Conservation (phyloP, 257 asterid species). For the Petunia secreta region DNA sequence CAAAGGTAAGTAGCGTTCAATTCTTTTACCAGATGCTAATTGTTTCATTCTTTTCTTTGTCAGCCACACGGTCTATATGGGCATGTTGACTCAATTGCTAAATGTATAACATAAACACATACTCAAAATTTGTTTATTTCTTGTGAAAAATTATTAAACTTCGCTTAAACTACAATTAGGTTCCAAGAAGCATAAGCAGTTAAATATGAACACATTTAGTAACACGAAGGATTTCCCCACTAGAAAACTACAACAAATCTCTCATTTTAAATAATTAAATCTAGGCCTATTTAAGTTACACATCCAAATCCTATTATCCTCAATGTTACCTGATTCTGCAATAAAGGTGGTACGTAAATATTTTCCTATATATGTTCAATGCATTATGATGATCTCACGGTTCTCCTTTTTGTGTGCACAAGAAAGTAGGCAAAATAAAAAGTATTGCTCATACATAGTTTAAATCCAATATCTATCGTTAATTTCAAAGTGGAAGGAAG, state of each 20-base stretch:
- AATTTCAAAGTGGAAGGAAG: no score
- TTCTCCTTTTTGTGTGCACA: neutral
- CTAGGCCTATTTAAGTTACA: neutral
- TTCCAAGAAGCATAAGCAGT: neutral
- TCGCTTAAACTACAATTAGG: neutral
- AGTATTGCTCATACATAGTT: neutral
- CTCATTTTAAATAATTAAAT: neutral
- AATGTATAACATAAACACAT: no score
- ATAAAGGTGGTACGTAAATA: neutral
- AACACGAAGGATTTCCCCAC: neutral
- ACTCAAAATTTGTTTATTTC: no score
- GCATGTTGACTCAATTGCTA: no score
- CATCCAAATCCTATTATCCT: neutral
- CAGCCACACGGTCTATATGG: no score
- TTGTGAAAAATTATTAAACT: neutral
- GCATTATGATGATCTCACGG: no score
- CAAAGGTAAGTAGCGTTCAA: no score
- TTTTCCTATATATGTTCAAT: neutral
- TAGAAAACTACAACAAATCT: neutral
- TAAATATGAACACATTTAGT: constrained; percentile 7
- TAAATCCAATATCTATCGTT: no score
- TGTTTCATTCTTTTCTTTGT: no score
- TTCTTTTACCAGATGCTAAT: no score
- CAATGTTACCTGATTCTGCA: neutral
- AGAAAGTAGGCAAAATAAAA: neutral